Evolutionary conservation across 768 basidiomycete genomes (phyloP).

Genomic region (Lactifluus piperatus): DNA sequence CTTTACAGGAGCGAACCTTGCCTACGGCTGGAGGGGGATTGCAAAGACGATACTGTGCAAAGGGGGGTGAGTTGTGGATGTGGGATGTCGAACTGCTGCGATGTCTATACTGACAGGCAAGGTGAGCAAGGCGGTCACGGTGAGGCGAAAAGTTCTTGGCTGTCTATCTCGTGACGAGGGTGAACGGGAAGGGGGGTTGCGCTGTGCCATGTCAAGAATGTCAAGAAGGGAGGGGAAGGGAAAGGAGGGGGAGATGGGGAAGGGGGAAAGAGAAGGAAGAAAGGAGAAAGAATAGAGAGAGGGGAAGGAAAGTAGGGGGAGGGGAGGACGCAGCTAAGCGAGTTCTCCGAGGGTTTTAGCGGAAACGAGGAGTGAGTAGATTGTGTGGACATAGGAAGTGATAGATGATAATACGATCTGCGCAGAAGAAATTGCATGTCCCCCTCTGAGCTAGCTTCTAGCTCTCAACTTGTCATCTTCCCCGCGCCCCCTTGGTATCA

Average conservation of each 20-base stretch:
- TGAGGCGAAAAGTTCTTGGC: slow-evolving; percentile 29
- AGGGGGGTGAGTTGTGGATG: not conserved
- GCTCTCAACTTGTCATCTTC: slow-evolving; percentile 1
- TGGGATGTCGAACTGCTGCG: not conserved
- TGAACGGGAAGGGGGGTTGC: not conserved
- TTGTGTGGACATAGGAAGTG: no score
- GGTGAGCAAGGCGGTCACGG: slow-evolving; percentile 29
- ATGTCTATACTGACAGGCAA: slow-evolving; percentile 31
- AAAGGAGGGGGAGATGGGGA: not conserved
- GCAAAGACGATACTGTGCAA: slow-evolving; percentile 40
- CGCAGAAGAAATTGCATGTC: no score
- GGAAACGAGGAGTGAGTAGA: no score
- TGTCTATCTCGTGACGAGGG: slow-evolving; percentile 20
- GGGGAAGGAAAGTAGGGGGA: not conserved
- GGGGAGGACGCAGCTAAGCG: not conserved
- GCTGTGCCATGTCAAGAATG: slow-evolving; percentile 7
- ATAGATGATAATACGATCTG: no score
- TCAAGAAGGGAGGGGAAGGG: not conserved
- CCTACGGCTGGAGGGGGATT: slow-evolving; percentile 61
- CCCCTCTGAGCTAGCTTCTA: no score
- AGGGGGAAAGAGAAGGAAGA: no score
- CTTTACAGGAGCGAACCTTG: slow-evolving; percentile 58
- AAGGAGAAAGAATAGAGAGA: not conserved
- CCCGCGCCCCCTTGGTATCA: not conserved
- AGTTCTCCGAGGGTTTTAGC: no score